Evolutionary conservation across 495 filamentous ascomycete genomes (phyloP), one percentile per base, ranked within the genome.

Genomic region (Penicillium paxilli): DNA sequence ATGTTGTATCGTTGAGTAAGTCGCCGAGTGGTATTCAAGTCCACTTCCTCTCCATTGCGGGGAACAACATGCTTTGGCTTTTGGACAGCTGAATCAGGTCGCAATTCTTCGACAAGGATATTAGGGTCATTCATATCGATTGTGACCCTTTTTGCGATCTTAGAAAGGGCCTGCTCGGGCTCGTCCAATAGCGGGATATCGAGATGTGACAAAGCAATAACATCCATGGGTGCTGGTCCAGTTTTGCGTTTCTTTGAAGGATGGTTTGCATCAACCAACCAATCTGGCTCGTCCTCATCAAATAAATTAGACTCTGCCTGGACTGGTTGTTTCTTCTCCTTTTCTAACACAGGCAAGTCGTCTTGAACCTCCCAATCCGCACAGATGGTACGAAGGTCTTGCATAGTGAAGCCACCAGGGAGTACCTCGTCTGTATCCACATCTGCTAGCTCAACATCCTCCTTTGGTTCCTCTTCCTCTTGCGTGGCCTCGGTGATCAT

Each of bases 101-200:
- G 72, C 2, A 70, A 75, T 32, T 84, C 82, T 62, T 92, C 87
- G 22, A 98, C 77, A 2, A 99, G 79, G 22, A 99, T 81, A 55
- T 91, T 82, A 0, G 90, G 90, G 65, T 99, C 94, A 57, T 92
- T 92, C 56, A 96, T 79, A 59, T 98, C 91, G n/a, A 99, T 80
- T 1, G 82, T 81, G 38, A 95, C 85, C 28, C 79, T 83, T 66
- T 89, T 91, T 21, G 87, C 85, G 52, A 92, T 72, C 52, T 83
- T 82, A 4, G 84, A 73, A 4, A 87, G 89, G 14, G 82, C 80
- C 44, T 72, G 62, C 54, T 83, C 80, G 0, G 85, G 85, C 40
- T 88, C 81, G 58, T 87, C 82, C 47, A 86, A 69, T 5, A 82
- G 65, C 1, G 80, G 79, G 23, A 84, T 58, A 22, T 72, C 70